These are phyloP conservation scores for Aspergillus bridgeri DNA, from an alignment of 495 filamentous ascomycete species.

Conservation along the genomic window DNA sequence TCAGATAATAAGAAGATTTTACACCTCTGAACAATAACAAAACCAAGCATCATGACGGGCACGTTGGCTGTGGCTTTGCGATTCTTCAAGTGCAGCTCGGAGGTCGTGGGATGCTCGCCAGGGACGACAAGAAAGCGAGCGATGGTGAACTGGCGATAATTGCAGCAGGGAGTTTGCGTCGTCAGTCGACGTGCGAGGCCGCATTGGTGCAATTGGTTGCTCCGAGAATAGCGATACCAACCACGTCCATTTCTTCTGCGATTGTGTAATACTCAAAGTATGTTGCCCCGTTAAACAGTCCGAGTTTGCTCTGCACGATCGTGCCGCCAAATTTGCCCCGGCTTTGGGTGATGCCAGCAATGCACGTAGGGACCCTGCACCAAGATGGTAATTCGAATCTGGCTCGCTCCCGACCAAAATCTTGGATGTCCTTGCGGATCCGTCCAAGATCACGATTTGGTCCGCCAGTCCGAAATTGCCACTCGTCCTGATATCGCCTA, in stretches of 20 bases:
- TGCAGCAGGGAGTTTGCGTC: slow-evolving; percentile 34
- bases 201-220: slow-evolving; percentile 35
- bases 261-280: slow-evolving; percentile 49
- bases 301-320: slow-evolving; percentile 44
- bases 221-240: slow-evolving; percentile 18
- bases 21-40: no score
- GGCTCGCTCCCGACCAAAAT: slow-evolving; percentile 50
- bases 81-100: neutral
- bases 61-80: neutral
- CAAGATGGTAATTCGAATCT: slow-evolving; percentile 51
- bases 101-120: neutral
- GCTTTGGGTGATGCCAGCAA: slow-evolving; percentile 29
- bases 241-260: slow-evolving; percentile 24
- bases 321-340: slow-evolving; percentile 39
- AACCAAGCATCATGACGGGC: neutral
- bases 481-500: slow-evolving; percentile 10
- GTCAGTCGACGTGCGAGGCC: slow-evolving; percentile 31
- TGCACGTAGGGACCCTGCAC: slow-evolving; percentile 41
- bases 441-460: slow-evolving; percentile 35
- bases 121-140: neutral
- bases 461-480: slow-evolving; percentile 40
- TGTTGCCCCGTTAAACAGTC: slow-evolving; percentile 45
- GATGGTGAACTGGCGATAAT: slow-evolving; percentile 18
- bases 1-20: no score
- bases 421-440: slow-evolving; percentile 28